phyloP scores from a whole-genome alignment of 2,329 filamentous ascomycete species.

The Exophiala sideris region DNA sequence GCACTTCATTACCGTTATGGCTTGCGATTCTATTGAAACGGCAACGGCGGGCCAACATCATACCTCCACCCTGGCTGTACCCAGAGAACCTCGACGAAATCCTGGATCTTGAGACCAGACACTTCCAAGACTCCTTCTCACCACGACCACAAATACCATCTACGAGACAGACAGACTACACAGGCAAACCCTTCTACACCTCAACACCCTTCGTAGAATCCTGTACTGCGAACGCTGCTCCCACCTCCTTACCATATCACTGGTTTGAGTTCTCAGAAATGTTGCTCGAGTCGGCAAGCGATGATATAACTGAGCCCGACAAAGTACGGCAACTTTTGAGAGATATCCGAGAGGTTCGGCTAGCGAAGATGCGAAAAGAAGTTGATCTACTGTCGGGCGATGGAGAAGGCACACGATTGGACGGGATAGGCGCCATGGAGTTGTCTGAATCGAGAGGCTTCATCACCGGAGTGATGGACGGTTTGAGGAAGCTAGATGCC shows the following conservation, averaged over 20 bases:
- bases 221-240: slow-evolving; percentile 66
- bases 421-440: slow-evolving; percentile 90
- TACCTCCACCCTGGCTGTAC: slow-evolving; percentile 85
- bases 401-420: slow-evolving; percentile 68
- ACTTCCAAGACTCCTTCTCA: slow-evolving; percentile 69
- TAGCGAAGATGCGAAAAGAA: slow-evolving; percentile 80
- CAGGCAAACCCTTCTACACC: slow-evolving; percentile 39
- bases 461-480: slow-evolving; percentile 81
- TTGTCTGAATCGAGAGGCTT: slow-evolving; percentile 82
- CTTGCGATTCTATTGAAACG: slow-evolving; percentile 92
- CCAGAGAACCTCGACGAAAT: slow-evolving; percentile 71
- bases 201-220: slow-evolving; percentile 76
- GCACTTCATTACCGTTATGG: slow-evolving; percentile 81
- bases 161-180: slow-evolving; percentile 34
- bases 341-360: slow-evolving; percentile 80
- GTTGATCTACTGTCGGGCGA: slow-evolving; percentile 68
- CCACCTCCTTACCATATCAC: slow-evolving; percentile 80
- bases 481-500: slow-evolving; percentile 73
- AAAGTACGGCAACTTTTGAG: slow-evolving; percentile 71
- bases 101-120: slow-evolving; percentile 74
- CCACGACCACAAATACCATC: slow-evolving; percentile 61
- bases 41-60: slow-evolving; percentile 87
- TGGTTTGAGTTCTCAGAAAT: slow-evolving; percentile 91
- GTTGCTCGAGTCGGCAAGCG: slow-evolving; percentile 76
- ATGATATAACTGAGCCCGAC: slow-evolving; percentile 74